phyloP scores from a whole-genome alignment of 306 rosid species.

The Malus fusca region DNA sequence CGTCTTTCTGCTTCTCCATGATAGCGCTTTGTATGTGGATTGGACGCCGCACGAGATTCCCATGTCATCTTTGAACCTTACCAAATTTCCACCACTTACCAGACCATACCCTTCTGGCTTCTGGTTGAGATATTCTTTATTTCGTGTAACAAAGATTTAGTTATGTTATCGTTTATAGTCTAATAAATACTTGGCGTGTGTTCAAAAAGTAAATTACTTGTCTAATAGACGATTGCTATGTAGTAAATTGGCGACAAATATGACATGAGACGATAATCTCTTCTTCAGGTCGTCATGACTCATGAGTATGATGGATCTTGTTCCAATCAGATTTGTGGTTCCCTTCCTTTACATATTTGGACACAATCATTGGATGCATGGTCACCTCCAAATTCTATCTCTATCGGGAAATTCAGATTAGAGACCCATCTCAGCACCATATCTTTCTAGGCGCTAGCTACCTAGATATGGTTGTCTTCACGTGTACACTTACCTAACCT shows the following conservation, averaged over 20 bases:
- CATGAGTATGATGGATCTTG: background rate
- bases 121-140: background rate
- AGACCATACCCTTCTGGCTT: background rate
- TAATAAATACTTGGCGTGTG: too few species aligned
- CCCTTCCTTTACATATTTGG: conserved; percentile 51
- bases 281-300: background rate
- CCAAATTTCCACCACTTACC: background rate
- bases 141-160: too few species aligned
- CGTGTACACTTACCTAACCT: background rate
- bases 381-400: conserved; percentile 27
- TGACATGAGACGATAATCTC: background rate
- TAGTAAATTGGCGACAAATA: background rate
- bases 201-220: too few species aligned
- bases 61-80: conserved; percentile 11
- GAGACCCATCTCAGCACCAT: conserved; percentile 12
- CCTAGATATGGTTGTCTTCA: background rate
- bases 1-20: background rate
- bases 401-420: conserved; percentile 33
- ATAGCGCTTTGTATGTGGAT: background rate
- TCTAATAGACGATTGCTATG: too few species aligned
- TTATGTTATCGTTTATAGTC: too few species aligned
- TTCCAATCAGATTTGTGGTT: conserved; percentile 23
- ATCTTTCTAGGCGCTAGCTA: background rate
- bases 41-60: conserved; percentile 12
- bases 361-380: conserved; percentile 40